These are phyloP conservation scores for Penicillium atrosanguineum DNA, from an alignment of 495 filamentous ascomycete genomes.

Conservation along the genomic window DNA sequence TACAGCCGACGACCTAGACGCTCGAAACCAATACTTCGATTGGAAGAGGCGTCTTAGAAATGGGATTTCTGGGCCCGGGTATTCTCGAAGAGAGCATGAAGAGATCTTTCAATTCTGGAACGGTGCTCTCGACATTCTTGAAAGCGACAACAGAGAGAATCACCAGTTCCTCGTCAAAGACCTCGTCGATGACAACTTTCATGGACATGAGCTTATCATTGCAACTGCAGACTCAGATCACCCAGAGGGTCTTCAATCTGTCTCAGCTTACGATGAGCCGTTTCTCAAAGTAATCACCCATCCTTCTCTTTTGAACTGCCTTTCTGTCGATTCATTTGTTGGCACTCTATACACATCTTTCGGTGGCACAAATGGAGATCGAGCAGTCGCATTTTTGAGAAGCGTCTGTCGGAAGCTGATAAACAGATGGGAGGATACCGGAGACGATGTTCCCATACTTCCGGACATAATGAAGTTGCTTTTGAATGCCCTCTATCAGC, in stretches of 20 bases:
- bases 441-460: too few species aligned
- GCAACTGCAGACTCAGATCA: constrained; percentile 7
- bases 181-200: constrained; percentile 11
- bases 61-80: not conserved
- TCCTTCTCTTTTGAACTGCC: too few species aligned
- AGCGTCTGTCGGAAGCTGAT: too few species aligned
- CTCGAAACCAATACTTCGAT: constrained; percentile 15
- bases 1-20: not conserved
- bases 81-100: constrained; percentile 1
- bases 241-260: not conserved
- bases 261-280: not conserved
- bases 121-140: constrained; percentile 14
- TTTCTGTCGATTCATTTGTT: too few species aligned
- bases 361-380: too few species aligned
- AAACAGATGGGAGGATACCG: too few species aligned
- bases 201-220: constrained; percentile 9
- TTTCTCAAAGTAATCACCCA: too few species aligned
- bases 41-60: constrained; percentile 10
- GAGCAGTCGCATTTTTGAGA: too few species aligned
- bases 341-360: too few species aligned
- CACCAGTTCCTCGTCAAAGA: constrained; percentile 14
- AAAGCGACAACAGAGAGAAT: constrained; percentile 11
- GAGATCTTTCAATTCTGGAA: constrained; percentile 12
- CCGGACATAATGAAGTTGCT: too few species aligned
- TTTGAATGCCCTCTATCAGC: too few species aligned